Base-by-base conservation (phyloP, 2,329 filamentous ascomycete genomes). In the Eutypella sp. region DNA sequence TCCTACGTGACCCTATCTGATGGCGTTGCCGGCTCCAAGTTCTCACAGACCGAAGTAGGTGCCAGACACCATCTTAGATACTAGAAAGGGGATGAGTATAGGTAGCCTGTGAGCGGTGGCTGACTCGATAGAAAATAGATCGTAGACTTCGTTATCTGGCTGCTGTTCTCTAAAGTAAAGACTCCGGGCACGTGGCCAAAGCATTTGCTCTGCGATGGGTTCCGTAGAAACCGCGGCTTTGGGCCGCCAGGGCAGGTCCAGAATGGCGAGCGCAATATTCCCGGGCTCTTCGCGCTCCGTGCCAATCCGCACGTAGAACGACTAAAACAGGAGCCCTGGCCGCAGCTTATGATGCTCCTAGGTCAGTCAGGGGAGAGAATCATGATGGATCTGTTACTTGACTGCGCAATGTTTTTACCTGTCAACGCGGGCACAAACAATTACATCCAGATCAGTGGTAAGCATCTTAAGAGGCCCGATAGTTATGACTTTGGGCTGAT, bases 201-300 rank as follows among this genome's bases (percentile, higher is more conserved):
- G 42, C 88, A 96, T 67, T 59, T 96, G 5, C 76, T 99, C 4
- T 91, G 89, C 55, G 85, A 95, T 71, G 92, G 92, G 20, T 95
- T 84, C 57, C 81, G 85, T 56, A 79, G 75, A 54, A 62, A 67
- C 45, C 51, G 53, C 20, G 52, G 49, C 37, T 50, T 61, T 22
- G 54, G 55, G 27, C 47, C 47, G 4, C 47, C 33, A 51, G 60
- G 55, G 25, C 66, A 63, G 22, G 57, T 52, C 5, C 58, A 59
- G 5, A 53, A 62, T 11, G 48, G 46, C 2, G 50, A 50, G 8
- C 72, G 71, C 27, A 63, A 56, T 7, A 83, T 93, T 36, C 84
- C 82, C 0, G 89, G 86, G 0, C 59, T 95, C 7, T 76, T 78
- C 47, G 74, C 73, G 10, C 69, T 76, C 7, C 79, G 82, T 53